Percentiles rank a stretch among this genome's conserved stretches.
Evolutionary conservation across 208 protist species (phyloP).

Genomic region (Acanthamoeba sp.): DNA sequence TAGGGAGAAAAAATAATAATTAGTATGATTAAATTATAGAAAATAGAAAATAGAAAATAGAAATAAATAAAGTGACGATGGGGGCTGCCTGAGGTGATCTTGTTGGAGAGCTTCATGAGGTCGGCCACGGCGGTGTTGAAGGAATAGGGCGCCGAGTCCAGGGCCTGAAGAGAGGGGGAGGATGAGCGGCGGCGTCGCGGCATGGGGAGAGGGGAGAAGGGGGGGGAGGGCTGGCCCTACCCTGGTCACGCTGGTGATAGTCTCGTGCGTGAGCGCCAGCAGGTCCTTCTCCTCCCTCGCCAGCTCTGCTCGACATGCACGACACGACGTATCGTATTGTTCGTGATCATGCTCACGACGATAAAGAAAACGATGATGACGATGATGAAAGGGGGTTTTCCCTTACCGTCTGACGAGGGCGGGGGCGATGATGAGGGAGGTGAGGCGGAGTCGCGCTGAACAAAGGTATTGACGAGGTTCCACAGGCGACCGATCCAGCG

Average conservation of each 20-base stretch:
- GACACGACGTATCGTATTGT: slow-evolving; percentile 65
- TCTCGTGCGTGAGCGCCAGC: slow-evolving; percentile 35
- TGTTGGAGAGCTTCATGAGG: slow-evolving; percentile 84
- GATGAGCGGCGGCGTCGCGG: not conserved
- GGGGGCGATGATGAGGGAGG: not conserved
- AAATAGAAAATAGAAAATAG: too few species aligned
- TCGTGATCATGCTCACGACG: too few species aligned
- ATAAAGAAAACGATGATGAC: too few species aligned
- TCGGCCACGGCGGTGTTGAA: slow-evolving; percentile 81
- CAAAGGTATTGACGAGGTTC: slow-evolving; percentile 58
- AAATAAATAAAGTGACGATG: not conserved
- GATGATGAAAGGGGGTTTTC: too few species aligned
- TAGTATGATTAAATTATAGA: too few species aligned
- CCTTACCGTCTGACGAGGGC: too few species aligned
- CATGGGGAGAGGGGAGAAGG: not conserved
- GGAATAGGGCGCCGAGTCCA: slow-evolving; percentile 56
- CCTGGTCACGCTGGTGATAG: not conserved
- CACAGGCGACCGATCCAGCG: slow-evolving; percentile 73
- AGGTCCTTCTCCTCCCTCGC: slow-evolving; percentile 60
- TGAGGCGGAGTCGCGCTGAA: not conserved
- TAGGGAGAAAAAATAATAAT: not conserved
- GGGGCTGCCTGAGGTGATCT: not conserved
- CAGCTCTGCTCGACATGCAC: slow-evolving; percentile 62
- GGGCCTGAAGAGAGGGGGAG: too few species aligned
- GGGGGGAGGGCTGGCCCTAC: not conserved